Evolutionary conservation across 352 stramenopile genomes (phyloP).

Genomic region (Ophiocytium majus): DNA sequence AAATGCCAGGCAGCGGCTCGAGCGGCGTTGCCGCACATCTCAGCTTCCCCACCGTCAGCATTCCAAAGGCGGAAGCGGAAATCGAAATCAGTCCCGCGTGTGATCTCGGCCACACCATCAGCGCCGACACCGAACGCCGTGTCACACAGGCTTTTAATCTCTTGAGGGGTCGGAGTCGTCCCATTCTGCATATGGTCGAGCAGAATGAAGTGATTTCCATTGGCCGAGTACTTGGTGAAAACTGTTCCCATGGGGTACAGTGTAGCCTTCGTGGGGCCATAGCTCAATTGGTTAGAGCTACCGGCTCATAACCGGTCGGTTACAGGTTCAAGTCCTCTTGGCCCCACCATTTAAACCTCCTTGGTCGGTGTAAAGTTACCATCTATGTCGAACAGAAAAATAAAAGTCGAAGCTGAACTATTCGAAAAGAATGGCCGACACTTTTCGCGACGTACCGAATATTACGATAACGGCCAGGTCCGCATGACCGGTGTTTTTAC

Average conservation of each 20-base stretch:
- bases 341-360: no score
- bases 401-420: no score
- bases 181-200: neutral
- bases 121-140: neutral
- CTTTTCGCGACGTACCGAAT: no score
- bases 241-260: neutral
- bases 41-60: neutral
- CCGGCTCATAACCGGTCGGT: no score
- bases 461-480: no score
- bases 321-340: no score
- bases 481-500: no score
- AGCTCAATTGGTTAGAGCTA: no score
- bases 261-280: no score
- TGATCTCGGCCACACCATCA: neutral
- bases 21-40: neutral
- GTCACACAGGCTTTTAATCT: neutral
- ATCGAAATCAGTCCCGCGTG: neutral
- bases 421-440: no score
- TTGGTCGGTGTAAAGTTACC: no score
- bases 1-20: neutral
- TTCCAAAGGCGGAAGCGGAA: neutral
- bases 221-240: neutral
- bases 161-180: neutral
- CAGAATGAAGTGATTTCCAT: conserved; percentile 4
- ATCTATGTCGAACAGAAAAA: no score